These are phyloP conservation scores for Calonectria henricotiae DNA, from an alignment of 2,329 filamentous ascomycete genomes.

Conservation along the genomic window DNA sequence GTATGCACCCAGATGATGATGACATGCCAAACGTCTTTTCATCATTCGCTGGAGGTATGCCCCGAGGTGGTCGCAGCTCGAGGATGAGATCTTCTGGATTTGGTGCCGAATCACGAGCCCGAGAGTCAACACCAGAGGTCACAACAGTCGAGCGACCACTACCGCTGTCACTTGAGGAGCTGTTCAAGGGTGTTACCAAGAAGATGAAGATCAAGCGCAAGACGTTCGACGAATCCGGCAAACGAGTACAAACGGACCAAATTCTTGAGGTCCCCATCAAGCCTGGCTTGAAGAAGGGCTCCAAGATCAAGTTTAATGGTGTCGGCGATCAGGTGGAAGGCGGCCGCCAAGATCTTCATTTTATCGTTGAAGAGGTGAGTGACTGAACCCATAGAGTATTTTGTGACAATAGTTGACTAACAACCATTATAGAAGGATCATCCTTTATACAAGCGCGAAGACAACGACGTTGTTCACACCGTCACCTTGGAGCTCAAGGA, in stretches of 20 bases:
- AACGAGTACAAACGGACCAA: constrained; percentile 89
- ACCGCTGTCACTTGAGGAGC: constrained; percentile 87
- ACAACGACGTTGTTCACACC: constrained; percentile 86
- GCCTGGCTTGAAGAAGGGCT: constrained; percentile 94
- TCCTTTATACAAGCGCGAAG: constrained; percentile 86
- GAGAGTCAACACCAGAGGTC: constrained; percentile 80
- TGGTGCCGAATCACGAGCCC: constrained; percentile 54
- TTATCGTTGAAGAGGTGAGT: constrained; percentile 92
- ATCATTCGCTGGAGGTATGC: constrained; percentile 62
- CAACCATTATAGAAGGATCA: constrained; percentile 81
- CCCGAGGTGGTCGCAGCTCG: constrained; percentile 59
- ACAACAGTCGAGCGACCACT: constrained; percentile 91
- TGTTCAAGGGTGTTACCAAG: constrained; percentile 90
- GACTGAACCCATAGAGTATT: not conserved
- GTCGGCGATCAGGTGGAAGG: constrained; percentile 99
- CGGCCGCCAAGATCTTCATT: constrained; percentile 94
- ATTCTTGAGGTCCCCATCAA: constrained; percentile 97
- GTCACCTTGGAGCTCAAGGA: constrained; percentile 93
- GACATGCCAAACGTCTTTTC: constrained; percentile 72
- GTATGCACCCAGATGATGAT: constrained; percentile 63
- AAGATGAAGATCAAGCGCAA: constrained; percentile 99
- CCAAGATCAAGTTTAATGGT: constrained; percentile 97
- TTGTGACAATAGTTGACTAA: constrained; percentile 57
- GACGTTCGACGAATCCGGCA: constrained; percentile 89
- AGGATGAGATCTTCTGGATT: constrained; percentile 63